These are phyloP conservation scores for Flaveria floridana DNA, from an alignment of 140 eudicot species.

Conservation along the genomic window DNA sequence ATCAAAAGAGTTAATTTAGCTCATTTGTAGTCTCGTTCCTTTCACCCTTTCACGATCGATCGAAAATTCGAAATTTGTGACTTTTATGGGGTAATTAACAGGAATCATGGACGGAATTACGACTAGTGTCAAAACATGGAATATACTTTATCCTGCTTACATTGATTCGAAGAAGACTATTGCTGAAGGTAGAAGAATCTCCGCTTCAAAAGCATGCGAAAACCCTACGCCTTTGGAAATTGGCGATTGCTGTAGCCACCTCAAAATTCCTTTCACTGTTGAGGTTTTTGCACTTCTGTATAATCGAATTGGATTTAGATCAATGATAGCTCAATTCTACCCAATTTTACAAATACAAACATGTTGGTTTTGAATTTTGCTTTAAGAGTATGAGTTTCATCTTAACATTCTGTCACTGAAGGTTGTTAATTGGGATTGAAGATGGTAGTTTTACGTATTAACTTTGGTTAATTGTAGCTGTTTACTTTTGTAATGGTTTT, in stretches of 20 bases:
- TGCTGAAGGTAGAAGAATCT: slow-evolving; percentile 85
- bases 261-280: slow-evolving; percentile 66
- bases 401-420: slow-evolving; percentile 9
- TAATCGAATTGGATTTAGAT: background rate
- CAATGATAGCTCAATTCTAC: slow-evolving; percentile 3
- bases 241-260: slow-evolving; percentile 75
- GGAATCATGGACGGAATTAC: slow-evolving; percentile 57
- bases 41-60: slow-evolving; percentile 20
- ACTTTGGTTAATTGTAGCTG: background rate
- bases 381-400: slow-evolving; percentile 2
- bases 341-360: background rate
- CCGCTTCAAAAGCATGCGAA: slow-evolving; percentile 74
- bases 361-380: background rate
- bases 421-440: slow-evolving; percentile 12
- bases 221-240: slow-evolving; percentile 80
- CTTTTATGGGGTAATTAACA: background rate
- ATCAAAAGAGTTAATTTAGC: background rate
- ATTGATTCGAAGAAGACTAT: slow-evolving; percentile 92
- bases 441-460: background rate
- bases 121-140: slow-evolving; percentile 70
- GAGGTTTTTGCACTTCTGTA: slow-evolving; percentile 48
- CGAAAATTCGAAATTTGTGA: background rate
- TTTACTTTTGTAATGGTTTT: slow-evolving; percentile 4
- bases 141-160: slow-evolving; percentile 73
- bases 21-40: background rate